A percentile compares a stretch with the other conserved stretches of the same genome.
These are phyloP conservation scores for Hyphodiscus sp. DNA, from an alignment of 2,329 filamentous ascomycete genomes.

Conservation along the genomic window DNA sequence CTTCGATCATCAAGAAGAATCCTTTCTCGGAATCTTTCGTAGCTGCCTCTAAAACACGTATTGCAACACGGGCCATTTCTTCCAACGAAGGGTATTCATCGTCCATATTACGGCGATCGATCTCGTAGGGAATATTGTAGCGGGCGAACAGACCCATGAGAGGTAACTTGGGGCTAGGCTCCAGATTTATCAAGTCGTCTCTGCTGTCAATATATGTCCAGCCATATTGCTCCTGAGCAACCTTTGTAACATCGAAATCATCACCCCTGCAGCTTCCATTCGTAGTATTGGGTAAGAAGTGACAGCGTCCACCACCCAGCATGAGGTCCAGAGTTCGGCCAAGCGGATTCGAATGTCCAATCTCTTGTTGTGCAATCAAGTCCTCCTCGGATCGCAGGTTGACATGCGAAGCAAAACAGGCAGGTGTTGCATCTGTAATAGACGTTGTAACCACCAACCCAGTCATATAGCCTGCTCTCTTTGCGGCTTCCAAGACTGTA, in stretches of 20 bases:
- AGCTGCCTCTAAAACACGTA: conserved; percentile 72
- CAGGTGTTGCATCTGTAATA: conserved; percentile 92
- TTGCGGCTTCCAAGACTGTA: conserved; percentile 87
- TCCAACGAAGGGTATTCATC: conserved; percentile 81
- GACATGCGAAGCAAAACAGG: conserved; percentile 88
- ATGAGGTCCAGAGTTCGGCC: conserved; percentile 86
- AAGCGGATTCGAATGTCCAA: conserved; percentile 72
- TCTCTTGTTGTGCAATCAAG: conserved; percentile 84
- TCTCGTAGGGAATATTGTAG: conserved; percentile 83
- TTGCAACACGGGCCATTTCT: conserved; percentile 82
- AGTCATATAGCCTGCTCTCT: conserved; percentile 84
- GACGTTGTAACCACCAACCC: conserved; percentile 92
- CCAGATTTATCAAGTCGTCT: conserved; percentile 67
- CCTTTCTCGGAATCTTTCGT: conserved; percentile 81
- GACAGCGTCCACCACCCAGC: conserved; percentile 86
- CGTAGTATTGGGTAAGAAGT: conserved; percentile 80
- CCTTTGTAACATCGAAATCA: conserved; percentile 62
- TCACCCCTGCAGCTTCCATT: conserved; percentile 78
- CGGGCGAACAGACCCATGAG: conserved; percentile 79
- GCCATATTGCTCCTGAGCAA: conserved; percentile 68
- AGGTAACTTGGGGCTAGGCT: conserved; percentile 66
- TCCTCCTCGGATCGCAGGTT: conserved; percentile 76
- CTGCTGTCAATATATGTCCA: conserved; percentile 74
- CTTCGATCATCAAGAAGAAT: conserved; percentile 99
- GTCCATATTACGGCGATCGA: conserved; percentile 75